These are phyloP conservation scores for Eucalyptus curtisii DNA, from an alignment of 345 rosid species.

Conservation along the genomic window DNA sequence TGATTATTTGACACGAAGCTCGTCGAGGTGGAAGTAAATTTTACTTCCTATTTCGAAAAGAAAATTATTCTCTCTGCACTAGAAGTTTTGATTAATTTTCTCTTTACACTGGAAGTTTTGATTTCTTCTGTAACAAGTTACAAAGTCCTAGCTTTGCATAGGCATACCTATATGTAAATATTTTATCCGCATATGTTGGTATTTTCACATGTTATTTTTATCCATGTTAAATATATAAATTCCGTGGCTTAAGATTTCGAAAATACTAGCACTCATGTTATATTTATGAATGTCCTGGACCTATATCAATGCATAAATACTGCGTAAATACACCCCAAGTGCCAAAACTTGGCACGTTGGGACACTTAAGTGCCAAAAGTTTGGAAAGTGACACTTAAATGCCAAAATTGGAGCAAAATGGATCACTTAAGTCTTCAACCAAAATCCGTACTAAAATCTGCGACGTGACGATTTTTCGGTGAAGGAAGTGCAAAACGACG, in stretches of 20 bases:
- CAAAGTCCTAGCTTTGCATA: not conserved
- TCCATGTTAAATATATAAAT: not conserved
- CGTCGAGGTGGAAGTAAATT: not conserved
- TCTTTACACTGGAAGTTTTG: not conserved
- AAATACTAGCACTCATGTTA: too few relatives aligned
- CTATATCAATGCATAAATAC: too few relatives aligned
- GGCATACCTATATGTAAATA: not conserved
- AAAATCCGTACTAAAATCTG: too few relatives aligned
- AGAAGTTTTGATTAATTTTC: not conserved
- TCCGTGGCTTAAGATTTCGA: accelerated
- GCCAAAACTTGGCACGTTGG: too few relatives aligned
- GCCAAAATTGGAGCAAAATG: too few relatives aligned
- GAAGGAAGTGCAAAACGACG: too few relatives aligned
- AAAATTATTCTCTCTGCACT: not conserved
- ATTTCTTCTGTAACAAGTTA: not conserved
- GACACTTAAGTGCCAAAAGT: too few relatives aligned
- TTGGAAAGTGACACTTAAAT: too few relatives aligned
- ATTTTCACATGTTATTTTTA: not conserved
- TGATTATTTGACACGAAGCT: not conserved
- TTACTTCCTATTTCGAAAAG: not conserved
- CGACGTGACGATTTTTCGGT: too few relatives aligned
- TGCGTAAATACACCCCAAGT: too few relatives aligned
- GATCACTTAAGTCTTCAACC: too few relatives aligned
- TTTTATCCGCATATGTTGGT: not conserved
- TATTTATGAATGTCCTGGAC: too few relatives aligned